Percentiles rank a stretch among this genome's conserved stretches.
These are phyloP conservation scores for Flaveria sonorensis DNA, from an alignment of 129 eudicot species.

Conservation along the genomic window DNA sequence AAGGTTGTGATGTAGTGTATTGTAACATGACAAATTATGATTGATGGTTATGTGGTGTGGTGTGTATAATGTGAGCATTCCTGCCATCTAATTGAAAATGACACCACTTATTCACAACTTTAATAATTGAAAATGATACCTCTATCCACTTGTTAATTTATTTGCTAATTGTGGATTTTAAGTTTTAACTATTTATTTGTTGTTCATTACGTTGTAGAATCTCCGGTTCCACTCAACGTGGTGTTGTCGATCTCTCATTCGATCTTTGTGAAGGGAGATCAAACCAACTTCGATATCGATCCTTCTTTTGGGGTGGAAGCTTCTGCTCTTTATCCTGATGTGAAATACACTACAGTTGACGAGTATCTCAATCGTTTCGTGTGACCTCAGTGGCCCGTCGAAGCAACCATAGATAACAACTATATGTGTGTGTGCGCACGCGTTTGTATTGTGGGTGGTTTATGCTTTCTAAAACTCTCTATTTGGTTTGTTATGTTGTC, in stretches of 20 bases:
- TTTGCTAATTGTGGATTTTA: not conserved
- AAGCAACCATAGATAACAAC: not conserved
- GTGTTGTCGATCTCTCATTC: conserved; percentile 40
- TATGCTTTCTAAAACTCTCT: not conserved
- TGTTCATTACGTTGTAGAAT: conserved; percentile 39
- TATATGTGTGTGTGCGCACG: not conserved
- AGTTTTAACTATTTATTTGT: conserved; percentile 16
- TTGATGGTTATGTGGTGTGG: too few relatives aligned
- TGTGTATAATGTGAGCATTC: too few relatives aligned
- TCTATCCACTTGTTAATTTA: not conserved
- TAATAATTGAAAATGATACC: not conserved
- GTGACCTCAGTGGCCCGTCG: not conserved
- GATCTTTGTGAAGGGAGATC: conserved; percentile 61
- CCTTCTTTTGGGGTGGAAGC: conserved; percentile 59
- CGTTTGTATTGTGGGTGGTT: conserved; percentile 25
- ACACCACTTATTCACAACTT: not conserved
- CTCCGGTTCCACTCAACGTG: conserved; percentile 43
- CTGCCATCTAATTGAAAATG: too few relatives aligned
- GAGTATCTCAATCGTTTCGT: conserved; percentile 39
- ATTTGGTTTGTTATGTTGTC: too few relatives aligned
- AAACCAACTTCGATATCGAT: conserved; percentile 53
- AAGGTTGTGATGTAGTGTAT: too few relatives aligned
- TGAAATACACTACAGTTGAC: conserved; percentile 48
- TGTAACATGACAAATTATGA: too few relatives aligned
- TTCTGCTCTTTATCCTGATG: conserved; percentile 52